These are phyloP conservation scores for Mucor sp. DNA, from an alignment of 371 early-diverging fungal species.

Conservation along the genomic window DNA sequence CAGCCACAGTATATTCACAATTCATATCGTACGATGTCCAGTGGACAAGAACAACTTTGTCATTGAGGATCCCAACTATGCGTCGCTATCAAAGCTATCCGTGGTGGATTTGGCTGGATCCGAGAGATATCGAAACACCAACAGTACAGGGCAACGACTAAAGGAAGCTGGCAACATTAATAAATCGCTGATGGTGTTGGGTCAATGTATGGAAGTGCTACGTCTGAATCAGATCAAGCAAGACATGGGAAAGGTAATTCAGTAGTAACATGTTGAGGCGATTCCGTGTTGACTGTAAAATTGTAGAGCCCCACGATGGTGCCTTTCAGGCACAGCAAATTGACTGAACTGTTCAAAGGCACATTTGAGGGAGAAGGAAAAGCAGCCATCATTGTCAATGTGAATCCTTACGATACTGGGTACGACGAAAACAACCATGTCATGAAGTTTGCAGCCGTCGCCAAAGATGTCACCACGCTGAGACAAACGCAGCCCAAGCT, in stretches of 20 bases:
- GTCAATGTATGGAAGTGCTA: slow-evolving; percentile 80
- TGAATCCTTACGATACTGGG: slow-evolving; percentile 65
- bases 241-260: slow-evolving; percentile 42
- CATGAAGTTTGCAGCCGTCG: slow-evolving; percentile 70
- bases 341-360: slow-evolving; percentile 72
- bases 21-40: slow-evolving; percentile 61
- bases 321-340: slow-evolving; percentile 70
- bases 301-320: slow-evolving; percentile 45
- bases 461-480: slow-evolving; percentile 60
- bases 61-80: slow-evolving; percentile 48
- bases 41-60: slow-evolving; percentile 49
- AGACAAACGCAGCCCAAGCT: slow-evolving; percentile 40
- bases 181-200: slow-evolving; percentile 90
- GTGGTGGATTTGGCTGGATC: slow-evolving; percentile 98
- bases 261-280: not conserved
- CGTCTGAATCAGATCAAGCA: slow-evolving; percentile 57
- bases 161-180: slow-evolving; percentile 96
- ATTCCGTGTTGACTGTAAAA: too few species aligned
- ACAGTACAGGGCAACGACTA: slow-evolving; percentile 84
- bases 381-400: slow-evolving; percentile 68
- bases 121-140: slow-evolving; percentile 85
- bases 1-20: slow-evolving; percentile 77
- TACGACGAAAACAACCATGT: slow-evolving; percentile 64
- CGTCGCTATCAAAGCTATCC: slow-evolving; percentile 60
- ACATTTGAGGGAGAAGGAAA: slow-evolving; percentile 69